phyloP scores from a whole-genome alignment of 1,284 basidiomycete genomes.

The Ustilago xerochloae region DNA sequence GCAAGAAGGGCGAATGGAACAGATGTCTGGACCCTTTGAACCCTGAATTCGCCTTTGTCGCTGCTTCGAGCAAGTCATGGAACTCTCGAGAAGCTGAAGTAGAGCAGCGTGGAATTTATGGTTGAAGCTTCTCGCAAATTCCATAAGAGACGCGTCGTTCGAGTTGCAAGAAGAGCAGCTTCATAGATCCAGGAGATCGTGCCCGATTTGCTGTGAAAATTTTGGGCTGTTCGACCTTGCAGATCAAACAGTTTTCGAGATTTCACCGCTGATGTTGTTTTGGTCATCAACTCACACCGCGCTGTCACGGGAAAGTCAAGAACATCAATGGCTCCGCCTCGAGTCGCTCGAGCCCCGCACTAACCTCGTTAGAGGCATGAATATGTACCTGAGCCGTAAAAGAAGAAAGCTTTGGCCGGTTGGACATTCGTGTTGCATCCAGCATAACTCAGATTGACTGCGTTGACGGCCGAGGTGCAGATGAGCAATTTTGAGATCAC shows the following conservation, averaged over 20 bases:
- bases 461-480: constrained; percentile 8
- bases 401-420: not conserved
- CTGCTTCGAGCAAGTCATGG: constrained; percentile 5
- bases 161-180: not conserved
- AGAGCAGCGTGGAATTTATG: not conserved
- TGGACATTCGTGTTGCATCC: not conserved
- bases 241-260: too few species aligned
- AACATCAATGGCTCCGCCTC: too few species aligned
- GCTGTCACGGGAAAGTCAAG: too few species aligned
- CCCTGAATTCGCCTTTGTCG: not conserved
- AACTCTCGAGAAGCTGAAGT: constrained; percentile 10
- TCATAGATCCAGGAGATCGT: not conserved
- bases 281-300: too few species aligned
- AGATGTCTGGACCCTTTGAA: constrained; percentile 12
- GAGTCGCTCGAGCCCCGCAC: too few species aligned
- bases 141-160: not conserved
- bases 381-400: too few species aligned
- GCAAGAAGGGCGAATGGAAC: constrained; percentile 12
- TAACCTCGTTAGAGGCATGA: too few species aligned
- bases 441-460: not conserved
- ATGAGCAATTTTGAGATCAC: not conserved
- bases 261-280: too few species aligned
- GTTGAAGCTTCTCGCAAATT: constrained; percentile 26
- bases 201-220: too few species aligned
- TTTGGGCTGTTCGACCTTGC: too few species aligned